phyloP scores from a whole-genome alignment of 768 basidiomycete genomes.

The Leucocoprinus leucothites region DNA sequence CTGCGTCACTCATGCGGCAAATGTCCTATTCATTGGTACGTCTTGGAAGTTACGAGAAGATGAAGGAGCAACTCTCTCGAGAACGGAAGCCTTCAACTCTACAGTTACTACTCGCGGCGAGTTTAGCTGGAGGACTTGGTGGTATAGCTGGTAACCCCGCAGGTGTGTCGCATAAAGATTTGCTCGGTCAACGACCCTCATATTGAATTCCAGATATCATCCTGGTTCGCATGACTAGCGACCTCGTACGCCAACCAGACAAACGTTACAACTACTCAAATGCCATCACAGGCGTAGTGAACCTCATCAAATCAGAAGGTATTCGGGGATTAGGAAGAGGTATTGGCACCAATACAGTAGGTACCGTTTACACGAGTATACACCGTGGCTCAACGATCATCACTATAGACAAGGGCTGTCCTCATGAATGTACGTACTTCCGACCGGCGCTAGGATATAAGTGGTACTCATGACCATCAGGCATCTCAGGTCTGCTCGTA shows the following conservation, averaged over 20 bases:
- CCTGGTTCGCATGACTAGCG: conserved; percentile 86
- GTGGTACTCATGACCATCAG: conserved; percentile 29
- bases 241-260: conserved; percentile 70
- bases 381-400: conserved; percentile 8
- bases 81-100: conserved; percentile 49
- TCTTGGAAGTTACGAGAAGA: conserved; percentile 76
- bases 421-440: conserved; percentile 71
- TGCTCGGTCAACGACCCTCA: neutral
- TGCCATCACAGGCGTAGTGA: conserved; percentile 68
- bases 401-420: conserved; percentile 44
- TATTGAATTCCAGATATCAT: conserved; percentile 50
- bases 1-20: conserved; percentile 81
- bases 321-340: conserved; percentile 67
- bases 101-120: conserved; percentile 61
- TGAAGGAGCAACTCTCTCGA: conserved; percentile 55
- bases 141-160: conserved; percentile 86
- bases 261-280: conserved; percentile 77
- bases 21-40: conserved; percentile 91
- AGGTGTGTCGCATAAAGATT: conserved; percentile 35
- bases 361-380: conserved; percentile 18
- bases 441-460: conserved; percentile 11
- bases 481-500: conserved; percentile 83
- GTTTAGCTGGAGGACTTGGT: conserved; percentile 75
- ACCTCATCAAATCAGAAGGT: conserved; percentile 68
- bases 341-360: conserved; percentile 73